Conservation (phyloP, 176 grass and related monocot genomes). For the Oryza meyeriana region DNA sequence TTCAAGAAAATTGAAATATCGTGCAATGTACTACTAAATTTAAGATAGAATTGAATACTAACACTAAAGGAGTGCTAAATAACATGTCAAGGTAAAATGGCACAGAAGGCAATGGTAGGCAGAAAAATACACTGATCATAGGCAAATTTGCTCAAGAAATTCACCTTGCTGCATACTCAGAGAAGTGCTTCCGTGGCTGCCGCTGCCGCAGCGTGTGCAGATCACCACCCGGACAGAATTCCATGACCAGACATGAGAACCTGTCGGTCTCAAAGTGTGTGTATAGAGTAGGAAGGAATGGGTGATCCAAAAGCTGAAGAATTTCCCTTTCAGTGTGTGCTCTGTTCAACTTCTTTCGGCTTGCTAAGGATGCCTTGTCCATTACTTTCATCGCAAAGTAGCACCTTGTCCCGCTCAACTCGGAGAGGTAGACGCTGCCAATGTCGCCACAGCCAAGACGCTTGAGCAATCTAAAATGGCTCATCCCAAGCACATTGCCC, state of each 20-base stretch:
- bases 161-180: conserved; percentile 79
- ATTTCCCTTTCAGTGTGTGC: conserved; percentile 84
- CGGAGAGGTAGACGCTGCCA: conserved; percentile 83
- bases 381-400: conserved; percentile 93
- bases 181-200: conserved; percentile 72
- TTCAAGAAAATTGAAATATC: not conserved
- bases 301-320: conserved; percentile 77
- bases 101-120: not conserved
- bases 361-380: conserved; percentile 74
- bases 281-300: conserved; percentile 76
- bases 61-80: not conserved
- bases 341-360: conserved; percentile 69
- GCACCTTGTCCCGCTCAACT: conserved; percentile 72
- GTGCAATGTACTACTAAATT: not conserved
- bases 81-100: not conserved
- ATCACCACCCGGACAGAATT: conserved; percentile 86
- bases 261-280: conserved; percentile 77
- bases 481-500: conserved; percentile 70
- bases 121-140: not conserved
- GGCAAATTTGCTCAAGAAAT: not conserved
- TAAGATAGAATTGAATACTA: not conserved
- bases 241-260: conserved; percentile 88
- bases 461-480: conserved; percentile 81
- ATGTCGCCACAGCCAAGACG: conserved; percentile 80
- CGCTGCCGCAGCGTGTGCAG: conserved; percentile 72